Conservation (phyloP, 2,329 filamentous ascomycete genomes). For the Cercospora berteroae region DNA sequence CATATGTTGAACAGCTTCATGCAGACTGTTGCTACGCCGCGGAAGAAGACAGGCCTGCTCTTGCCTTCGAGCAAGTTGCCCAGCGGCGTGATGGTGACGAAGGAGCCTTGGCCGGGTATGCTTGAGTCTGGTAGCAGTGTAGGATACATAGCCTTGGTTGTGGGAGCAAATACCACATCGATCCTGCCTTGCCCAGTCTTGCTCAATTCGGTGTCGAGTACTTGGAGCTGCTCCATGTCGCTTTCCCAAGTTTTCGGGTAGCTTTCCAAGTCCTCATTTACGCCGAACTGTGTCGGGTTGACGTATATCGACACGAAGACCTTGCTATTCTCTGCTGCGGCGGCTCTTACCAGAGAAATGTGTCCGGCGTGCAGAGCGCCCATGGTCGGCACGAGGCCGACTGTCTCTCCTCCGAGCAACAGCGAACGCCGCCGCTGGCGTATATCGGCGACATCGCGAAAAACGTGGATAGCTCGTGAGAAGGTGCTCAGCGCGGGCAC, state of each 20-base stretch:
- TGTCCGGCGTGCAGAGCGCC: slow-evolving; percentile 94
- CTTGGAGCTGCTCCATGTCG: slow-evolving; percentile 66
- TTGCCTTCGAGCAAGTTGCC: slow-evolving; percentile 78
- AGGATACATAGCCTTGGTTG: slow-evolving; percentile 83
- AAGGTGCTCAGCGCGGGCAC: not conserved
- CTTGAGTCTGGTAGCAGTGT: slow-evolving; percentile 70
- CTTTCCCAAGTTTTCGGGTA: slow-evolving; percentile 88
- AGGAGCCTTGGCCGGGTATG: slow-evolving; percentile 75
- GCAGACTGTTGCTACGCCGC: slow-evolving; percentile 92
- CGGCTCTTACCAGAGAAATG: slow-evolving; percentile 77
- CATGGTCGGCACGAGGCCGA: slow-evolving; percentile 95
- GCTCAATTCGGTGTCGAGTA: slow-evolving; percentile 71
- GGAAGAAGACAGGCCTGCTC: slow-evolving; percentile 88
- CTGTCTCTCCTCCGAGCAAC: slow-evolving; percentile 63
- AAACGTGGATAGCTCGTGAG: slow-evolving; percentile 61
- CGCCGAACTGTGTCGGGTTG: slow-evolving; percentile 93
- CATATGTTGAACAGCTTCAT: slow-evolving; percentile 90
- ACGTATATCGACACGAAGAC: slow-evolving; percentile 92
- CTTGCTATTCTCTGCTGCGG: slow-evolving; percentile 78
- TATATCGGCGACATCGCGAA: slow-evolving; percentile 71
- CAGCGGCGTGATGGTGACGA: slow-evolving; percentile 86
- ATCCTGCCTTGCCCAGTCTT: slow-evolving; percentile 58
- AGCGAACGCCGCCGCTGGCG: slow-evolving; percentile 68
- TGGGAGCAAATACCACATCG: slow-evolving; percentile 81
- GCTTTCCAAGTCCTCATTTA: slow-evolving; percentile 79